These are phyloP conservation scores for Hymenoscyphus salicellus DNA, from an alignment of 2,329 filamentous ascomycete genomes.

Conservation along the genomic window DNA sequence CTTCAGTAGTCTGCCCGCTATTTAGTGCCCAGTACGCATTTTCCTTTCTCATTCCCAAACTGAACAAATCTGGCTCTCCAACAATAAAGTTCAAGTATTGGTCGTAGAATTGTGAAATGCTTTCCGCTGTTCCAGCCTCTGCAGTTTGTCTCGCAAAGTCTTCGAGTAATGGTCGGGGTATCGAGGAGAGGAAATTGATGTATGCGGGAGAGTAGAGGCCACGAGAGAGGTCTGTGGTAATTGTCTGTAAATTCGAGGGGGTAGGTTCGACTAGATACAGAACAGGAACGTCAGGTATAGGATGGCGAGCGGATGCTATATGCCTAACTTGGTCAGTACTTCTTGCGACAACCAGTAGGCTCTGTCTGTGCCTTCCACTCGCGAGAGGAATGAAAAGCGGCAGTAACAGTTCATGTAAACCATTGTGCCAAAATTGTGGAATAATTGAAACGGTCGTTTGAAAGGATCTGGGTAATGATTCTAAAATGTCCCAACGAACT, in stretches of 20 bases:
- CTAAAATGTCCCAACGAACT: no score
- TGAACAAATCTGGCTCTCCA: constrained; percentile 92
- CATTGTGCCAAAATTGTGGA: no score
- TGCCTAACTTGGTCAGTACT: constrained; percentile 54
- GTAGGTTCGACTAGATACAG: constrained; percentile 95
- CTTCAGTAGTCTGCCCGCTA: constrained; percentile 84
- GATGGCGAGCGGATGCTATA: constrained; percentile 75
- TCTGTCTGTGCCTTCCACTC: no score
- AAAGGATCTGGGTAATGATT: no score
- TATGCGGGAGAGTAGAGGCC: constrained; percentile 91
- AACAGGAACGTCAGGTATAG: constrained; percentile 93
- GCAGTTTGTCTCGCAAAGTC: constrained; percentile 91
- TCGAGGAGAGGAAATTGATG: constrained; percentile 93
- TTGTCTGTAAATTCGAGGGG: constrained; percentile 71
- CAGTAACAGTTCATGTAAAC: no score
- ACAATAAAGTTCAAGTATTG: constrained; percentile 98
- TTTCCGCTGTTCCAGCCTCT: constrained; percentile 77
- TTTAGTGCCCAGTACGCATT: constrained; percentile 96
- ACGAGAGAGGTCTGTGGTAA: constrained; percentile 81
- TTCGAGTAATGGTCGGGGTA: constrained; percentile 85
- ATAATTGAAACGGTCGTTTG: no score
- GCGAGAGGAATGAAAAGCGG: no score
- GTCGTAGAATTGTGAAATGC: constrained; percentile 89
- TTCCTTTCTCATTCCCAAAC: constrained; percentile 83
- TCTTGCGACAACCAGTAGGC: not conserved